These are phyloP conservation scores for Amesomyces nigricolor DNA, from an alignment of 2,329 filamentous ascomycete species.

Conservation along the genomic window DNA sequence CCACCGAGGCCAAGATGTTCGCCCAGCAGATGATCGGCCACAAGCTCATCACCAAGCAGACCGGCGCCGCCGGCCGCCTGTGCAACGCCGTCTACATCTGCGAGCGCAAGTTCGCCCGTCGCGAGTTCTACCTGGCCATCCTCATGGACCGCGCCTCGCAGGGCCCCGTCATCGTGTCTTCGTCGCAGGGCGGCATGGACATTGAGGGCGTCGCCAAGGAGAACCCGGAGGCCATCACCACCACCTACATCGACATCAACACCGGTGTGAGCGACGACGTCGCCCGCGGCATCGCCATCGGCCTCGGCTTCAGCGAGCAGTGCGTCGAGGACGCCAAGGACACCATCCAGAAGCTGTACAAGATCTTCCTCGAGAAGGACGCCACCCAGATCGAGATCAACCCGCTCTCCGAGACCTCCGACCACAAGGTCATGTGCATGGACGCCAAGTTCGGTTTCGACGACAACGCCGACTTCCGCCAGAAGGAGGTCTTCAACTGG, in stretches of 20 bases:
- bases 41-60: slow-evolving; percentile 99
- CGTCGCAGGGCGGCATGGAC: slow-evolving; percentile 98
- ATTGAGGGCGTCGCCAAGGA: slow-evolving; percentile 99
- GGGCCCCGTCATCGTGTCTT: slow-evolving; percentile 91
- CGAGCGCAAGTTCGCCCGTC: slow-evolving; percentile 98
- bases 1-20: slow-evolving; percentile 93
- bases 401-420: slow-evolving; percentile 94
- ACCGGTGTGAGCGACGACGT: slow-evolving; percentile 93
- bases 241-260: slow-evolving; percentile 90
- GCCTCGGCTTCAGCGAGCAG: slow-evolving; percentile 96
- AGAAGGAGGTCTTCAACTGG: slow-evolving; percentile 93
- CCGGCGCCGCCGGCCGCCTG: slow-evolving; percentile 83
- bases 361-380: slow-evolving; percentile 97
- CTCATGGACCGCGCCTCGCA: slow-evolving; percentile 95
- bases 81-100: slow-evolving; percentile 99
- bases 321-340: slow-evolving; percentile 93
- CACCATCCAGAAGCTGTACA: slow-evolving; percentile 98
- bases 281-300: slow-evolving; percentile 78
- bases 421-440: slow-evolving; percentile 98
- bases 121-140: slow-evolving; percentile 98
- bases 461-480: slow-evolving; percentile 97
- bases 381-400: slow-evolving; percentile 99
- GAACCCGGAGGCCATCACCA: slow-evolving; percentile 90
- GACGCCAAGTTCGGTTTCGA: slow-evolving; percentile 98
- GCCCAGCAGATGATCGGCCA: slow-evolving; percentile 99